Conservation (phyloP, 345 rosid species). For the Raphanus raphanistrum region DNA sequence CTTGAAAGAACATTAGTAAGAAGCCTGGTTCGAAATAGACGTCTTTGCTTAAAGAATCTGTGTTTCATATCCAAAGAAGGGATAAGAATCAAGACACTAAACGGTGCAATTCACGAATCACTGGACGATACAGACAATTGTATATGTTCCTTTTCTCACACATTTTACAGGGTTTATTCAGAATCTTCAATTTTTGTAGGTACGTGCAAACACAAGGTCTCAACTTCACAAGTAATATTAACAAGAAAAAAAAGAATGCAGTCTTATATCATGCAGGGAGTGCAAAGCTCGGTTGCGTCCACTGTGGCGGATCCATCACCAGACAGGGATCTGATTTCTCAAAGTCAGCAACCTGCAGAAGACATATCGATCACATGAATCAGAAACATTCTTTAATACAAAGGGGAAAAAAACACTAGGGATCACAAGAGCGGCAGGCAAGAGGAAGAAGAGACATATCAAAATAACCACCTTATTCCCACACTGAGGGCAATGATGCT, state of each 20-base stretch:
- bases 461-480: slow-evolving; percentile 51
- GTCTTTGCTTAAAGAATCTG: background rate
- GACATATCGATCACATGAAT: slow-evolving; percentile 18
- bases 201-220: slow-evolving; percentile 13
- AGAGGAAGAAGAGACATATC: background rate
- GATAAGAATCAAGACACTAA: background rate
- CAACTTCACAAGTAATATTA: slow-evolving; percentile 18
- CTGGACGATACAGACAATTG: slow-evolving; percentile 2
- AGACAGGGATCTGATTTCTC: slow-evolving; percentile 82
- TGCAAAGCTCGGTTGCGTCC: slow-evolving; percentile 78
- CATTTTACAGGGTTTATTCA: background rate
- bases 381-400: background rate
- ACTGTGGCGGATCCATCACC: slow-evolving; percentile 82
- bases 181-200: background rate
- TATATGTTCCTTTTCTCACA: slow-evolving; percentile 3
- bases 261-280: slow-evolving; percentile 59
- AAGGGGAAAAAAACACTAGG: background rate
- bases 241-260: background rate
- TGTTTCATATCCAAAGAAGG: slow-evolving; percentile 2
- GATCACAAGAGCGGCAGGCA: background rate
- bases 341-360: slow-evolving; percentile 73
- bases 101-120: slow-evolving; percentile 10
- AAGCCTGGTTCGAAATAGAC: background rate
- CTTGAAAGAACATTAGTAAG: background rate
- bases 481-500: slow-evolving; percentile 89